A percentile compares a stretch with the other conserved stretches of the same genome.
These are phyloP conservation scores for Sarcomyxa edulis DNA, from an alignment of 768 basidiomycete species.

Conservation along the genomic window DNA sequence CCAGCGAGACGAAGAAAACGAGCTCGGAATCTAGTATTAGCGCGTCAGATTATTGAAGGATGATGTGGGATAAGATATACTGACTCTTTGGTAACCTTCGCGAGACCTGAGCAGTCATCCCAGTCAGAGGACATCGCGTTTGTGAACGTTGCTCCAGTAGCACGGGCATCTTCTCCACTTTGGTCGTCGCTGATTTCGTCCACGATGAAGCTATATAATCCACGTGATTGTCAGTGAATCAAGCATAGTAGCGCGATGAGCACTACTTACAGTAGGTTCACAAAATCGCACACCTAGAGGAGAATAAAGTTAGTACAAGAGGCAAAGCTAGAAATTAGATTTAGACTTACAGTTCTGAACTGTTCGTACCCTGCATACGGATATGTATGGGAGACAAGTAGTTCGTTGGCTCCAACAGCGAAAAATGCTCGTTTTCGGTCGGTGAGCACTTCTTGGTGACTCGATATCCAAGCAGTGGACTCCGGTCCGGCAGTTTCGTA, in stretches of 20 bases:
- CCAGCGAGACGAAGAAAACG: constrained; percentile 41
- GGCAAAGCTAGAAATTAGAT: too few species aligned
- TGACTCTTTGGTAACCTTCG: constrained; percentile 58
- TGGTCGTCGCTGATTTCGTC: constrained; percentile 71
- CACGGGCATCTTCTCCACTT: constrained; percentile 46
- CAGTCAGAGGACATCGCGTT: constrained; percentile 45
- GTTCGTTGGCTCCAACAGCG: constrained; percentile 53
- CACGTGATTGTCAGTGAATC: constrained; percentile 31
- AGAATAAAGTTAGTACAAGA: too few species aligned
- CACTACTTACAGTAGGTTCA: constrained; percentile 32
- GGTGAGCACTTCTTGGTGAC: constrained; percentile 51
- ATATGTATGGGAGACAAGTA: constrained; percentile 58
- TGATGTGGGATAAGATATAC: constrained; percentile 15
- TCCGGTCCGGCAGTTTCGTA: constrained; percentile 50
- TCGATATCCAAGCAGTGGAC: constrained; percentile 59
- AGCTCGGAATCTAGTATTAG: constrained; percentile 40
- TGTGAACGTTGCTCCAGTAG: constrained; percentile 47
- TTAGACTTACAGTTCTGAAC: constrained; percentile 50
- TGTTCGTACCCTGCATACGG: constrained; percentile 51
- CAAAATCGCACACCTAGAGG: constrained; percentile 62
- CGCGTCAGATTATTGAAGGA: constrained; percentile 2
- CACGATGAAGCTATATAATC: constrained; percentile 58
- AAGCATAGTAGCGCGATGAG: constrained; percentile 1
- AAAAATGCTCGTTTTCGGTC: constrained; percentile 61
- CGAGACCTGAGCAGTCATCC: constrained; percentile 52